These are phyloP conservation scores for Circinella umbellata DNA, from an alignment of 371 early-diverging fungal genomes.

Conservation along the genomic window DNA sequence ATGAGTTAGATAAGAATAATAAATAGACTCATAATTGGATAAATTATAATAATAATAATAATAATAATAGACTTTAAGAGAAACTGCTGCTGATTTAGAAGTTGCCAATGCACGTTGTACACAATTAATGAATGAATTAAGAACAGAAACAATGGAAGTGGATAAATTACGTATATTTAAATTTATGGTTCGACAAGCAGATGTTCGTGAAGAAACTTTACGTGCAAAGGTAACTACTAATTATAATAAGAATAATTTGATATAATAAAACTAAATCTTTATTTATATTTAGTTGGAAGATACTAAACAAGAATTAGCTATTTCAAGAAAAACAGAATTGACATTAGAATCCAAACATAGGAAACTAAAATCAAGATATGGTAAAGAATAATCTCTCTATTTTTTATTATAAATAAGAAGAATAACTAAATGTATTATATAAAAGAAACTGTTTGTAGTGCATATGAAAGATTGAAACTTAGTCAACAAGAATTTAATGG, in stretches of 20 bases:
- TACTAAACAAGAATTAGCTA: slow-evolving; percentile 45
- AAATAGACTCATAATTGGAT: not conserved
- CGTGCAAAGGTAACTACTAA: slow-evolving; percentile 34
- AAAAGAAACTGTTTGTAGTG: slow-evolving; percentile 31
- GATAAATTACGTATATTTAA: slow-evolving; percentile 51
- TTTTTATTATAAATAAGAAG: not conserved
- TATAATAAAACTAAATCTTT: not conserved
- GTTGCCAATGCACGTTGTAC: slow-evolving; percentile 35
- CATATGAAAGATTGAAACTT: slow-evolving; percentile 36
- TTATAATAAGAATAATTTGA: not conserved
- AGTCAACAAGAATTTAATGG: slow-evolving; percentile 33
- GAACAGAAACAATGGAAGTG: slow-evolving; percentile 34
- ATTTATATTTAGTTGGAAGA: slow-evolving; percentile 42
- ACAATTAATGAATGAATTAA: slow-evolving; percentile 40
- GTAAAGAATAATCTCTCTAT: slow-evolving; percentile 18
- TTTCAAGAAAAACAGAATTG: slow-evolving; percentile 42
- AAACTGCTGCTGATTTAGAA: slow-evolving; percentile 43
- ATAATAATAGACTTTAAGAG: slow-evolving; percentile 30
- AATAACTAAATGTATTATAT: not conserved
- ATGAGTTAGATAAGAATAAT: too few relatives aligned
- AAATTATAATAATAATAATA: not conserved
- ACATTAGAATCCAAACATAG: slow-evolving; percentile 49
- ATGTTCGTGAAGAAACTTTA: slow-evolving; percentile 45
- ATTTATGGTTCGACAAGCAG: slow-evolving; percentile 51
- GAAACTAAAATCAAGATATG: slow-evolving; percentile 44